Evolutionary conservation across 192 early-diverging fungal genomes (phyloP), one percentile per base, ranked within the genome.

Genomic region (Coemansia sp.): DNA sequence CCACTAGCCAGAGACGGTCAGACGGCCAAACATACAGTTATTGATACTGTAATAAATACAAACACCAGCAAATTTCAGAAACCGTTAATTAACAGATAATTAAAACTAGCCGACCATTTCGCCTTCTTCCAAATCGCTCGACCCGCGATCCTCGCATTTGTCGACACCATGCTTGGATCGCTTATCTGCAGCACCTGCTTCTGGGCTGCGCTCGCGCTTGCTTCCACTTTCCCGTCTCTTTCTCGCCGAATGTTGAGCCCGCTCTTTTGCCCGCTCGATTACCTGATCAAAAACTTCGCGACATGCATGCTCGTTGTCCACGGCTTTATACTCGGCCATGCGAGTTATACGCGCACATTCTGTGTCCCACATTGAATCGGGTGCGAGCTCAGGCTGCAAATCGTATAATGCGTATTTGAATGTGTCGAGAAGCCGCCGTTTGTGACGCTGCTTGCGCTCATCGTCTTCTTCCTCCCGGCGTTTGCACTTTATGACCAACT

Each of bases 221-320:
- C 40, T 64, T 0, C 72, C 71, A 38, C 60, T 22, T 14, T 70
- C 68, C 0, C 58, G 64, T n/a, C 77, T 40, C 19, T 48, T 44
- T 6, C 50, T 60, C 8, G 11, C 19, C 17, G n/a, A n/a, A n/a
- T n/a, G n/a, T n/a, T n/a, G n/a, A n/a, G 37, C 58, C 20, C 59
- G 69, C 28, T 80, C 94, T 77, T 84, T 86, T 12, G 88, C 62
- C 9, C 90, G 69, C 49, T 82, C 81, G 19, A 93, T 71, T 17
- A 84, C 87, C 65, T 85, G 85, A 34, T 91, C 86, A 75, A 95
- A 97, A 8, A 87, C 85, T 71, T 87, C 85, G 34, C 85, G 78
- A 14, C 89, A 75, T 55, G 76, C 25, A 81, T 6, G 58, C 51
- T 93, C 92, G 5, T 82, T 79, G 6, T 86, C 88, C 51, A 97